Evolutionary conservation across 805 yeast genomes (phyloP).

Genomic region (Jamesozyma jinghongensis): DNA sequence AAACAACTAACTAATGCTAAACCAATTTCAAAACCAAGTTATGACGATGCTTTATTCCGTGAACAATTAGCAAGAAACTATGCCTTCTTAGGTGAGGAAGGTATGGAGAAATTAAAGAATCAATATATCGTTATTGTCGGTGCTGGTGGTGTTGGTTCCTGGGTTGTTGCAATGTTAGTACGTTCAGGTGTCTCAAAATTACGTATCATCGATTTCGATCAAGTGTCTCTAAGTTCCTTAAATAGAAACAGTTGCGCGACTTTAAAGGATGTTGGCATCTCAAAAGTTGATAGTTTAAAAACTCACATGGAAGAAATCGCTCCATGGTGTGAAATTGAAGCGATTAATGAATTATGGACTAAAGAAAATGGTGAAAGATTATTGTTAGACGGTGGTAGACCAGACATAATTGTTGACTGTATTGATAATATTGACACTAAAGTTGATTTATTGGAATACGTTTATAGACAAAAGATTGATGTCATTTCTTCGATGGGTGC

Average conservation of each 20-base stretch:
- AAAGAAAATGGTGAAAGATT: slow-evolving; percentile 55
- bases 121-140: slow-evolving; percentile 77
- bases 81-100: slow-evolving; percentile 83
- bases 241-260: slow-evolving; percentile 94
- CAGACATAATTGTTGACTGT: slow-evolving; percentile 84
- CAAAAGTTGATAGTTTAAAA: slow-evolving; percentile 77
- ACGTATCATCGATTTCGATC: slow-evolving; percentile 88
- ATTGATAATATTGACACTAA: slow-evolving; percentile 97
- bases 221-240: slow-evolving; percentile 82
- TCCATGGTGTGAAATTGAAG: slow-evolving; percentile 89
- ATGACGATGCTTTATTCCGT: slow-evolving; percentile 63
- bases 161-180: slow-evolving; percentile 85
- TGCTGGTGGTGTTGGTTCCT: slow-evolving; percentile 98
- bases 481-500: slow-evolving; percentile 95
- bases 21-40: slow-evolving; percentile 10
- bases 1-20: not conserved
- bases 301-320: slow-evolving; percentile 63
- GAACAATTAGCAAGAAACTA: slow-evolving; percentile 93
- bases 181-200: slow-evolving; percentile 81
- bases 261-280: slow-evolving; percentile 81
- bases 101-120: slow-evolving; percentile 61
- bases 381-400: slow-evolving; percentile 40
- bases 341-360: slow-evolving; percentile 70
- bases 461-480: slow-evolving; percentile 50
- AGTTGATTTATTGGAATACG: slow-evolving; percentile 74